Evolutionary conservation across 345 rosid genomes (phyloP), one percentile per base, ranked within the genome.

Genomic region (Aurinia saxatilis): DNA sequence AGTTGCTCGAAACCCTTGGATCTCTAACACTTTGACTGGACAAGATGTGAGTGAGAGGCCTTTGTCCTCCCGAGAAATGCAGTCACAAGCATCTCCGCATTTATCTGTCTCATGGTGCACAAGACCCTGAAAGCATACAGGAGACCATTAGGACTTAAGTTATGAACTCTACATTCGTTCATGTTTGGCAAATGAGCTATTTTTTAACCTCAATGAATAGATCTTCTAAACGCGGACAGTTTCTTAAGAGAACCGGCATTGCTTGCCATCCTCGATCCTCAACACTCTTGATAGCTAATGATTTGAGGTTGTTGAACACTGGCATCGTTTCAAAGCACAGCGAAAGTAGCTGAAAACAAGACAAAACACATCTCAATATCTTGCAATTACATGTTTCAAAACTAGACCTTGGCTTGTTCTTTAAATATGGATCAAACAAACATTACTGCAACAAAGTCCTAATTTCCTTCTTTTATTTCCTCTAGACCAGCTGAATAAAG

Each of bases 231-330:
- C 5, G 46, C 23, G 46, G 60, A 55, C 60, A 55, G 8, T 37
- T 37, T 17, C 45, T 36, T 55, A 55, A 14, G 10, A 62, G 50
- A 58, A 33, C 50, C 1, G 58, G 58, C 67, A 50, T 31, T 50
- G 58, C 59, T 63, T 63, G 41, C 67, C 58, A 63, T 39, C 64
- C 64, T 18, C 14, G 37, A 10, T 10, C 8, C 23, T 27, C 1
- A 14, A 1, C 12, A 30, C 58, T 50, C 40, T 12, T 8, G 15
- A 63, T 16, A 15, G 0, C 8, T 11, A 62, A 15, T 0, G 5
- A 7, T 16, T 62, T 62, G 37, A 62, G 57, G 66, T 62, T 62
- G 12, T 62, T 62, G 57, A 48, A 62, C 12, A 62, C 67, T 2
- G 39, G 67, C 29, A 62, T 23, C 0, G 38, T 25, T 38, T 62